These are phyloP conservation scores for Clathrus columnatus DNA, from an alignment of 768 basidiomycete species.

Conservation along the genomic window DNA sequence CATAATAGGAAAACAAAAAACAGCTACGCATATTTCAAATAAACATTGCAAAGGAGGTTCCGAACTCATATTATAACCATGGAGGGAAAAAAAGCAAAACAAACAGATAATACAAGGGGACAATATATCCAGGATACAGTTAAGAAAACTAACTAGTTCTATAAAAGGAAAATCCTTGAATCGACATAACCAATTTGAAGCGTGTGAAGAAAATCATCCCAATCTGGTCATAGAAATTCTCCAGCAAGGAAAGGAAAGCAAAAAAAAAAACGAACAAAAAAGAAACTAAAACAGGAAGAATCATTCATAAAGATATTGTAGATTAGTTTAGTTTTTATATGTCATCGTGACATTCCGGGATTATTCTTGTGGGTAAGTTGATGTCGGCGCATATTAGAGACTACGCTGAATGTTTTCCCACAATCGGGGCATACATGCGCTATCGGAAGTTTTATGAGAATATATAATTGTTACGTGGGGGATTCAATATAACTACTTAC, in stretches of 20 bases:
- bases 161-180: no score
- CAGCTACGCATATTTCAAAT: not conserved
- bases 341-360: no score
- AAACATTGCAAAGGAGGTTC: not conserved
- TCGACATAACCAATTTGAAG: not conserved
- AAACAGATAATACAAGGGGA: not conserved
- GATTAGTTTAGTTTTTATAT: no score
- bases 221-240: not conserved
- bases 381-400: slow-evolving; percentile 10
- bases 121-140: not conserved
- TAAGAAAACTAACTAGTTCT: not conserved
- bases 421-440: slow-evolving; percentile 9
- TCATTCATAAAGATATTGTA: not conserved
- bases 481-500: slow-evolving; percentile 4
- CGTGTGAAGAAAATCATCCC: not conserved
- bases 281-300: no score
- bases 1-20: no score
- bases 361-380: slow-evolving; percentile 5
- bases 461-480: not conserved
- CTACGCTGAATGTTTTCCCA: slow-evolving; percentile 9
- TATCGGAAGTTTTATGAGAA: not conserved
- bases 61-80: not conserved
- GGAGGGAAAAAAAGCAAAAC: not conserved
- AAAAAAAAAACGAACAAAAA: no score
- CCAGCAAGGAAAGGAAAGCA: not conserved